Evolutionary conservation across 257 asterid species (phyloP), one percentile per base, ranked within the genome.

Genomic region (Catharanthus roseus): DNA sequence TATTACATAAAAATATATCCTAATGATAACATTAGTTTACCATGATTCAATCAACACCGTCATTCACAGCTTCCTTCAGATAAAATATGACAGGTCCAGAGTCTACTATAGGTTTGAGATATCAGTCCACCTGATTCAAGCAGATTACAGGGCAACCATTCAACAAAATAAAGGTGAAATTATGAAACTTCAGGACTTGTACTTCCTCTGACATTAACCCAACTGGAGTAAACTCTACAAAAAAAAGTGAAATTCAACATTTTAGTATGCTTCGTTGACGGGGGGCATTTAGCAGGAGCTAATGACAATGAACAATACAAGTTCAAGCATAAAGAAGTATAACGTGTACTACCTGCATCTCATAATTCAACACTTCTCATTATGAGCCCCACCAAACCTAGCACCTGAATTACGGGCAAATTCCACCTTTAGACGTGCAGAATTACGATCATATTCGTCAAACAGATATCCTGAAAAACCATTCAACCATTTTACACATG

Each of bases 381-480:
- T 87, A 72, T 67, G 72, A 78, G 82, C 86, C 24, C 86, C 85
- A 72, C 88, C 88, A 67, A 88, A 80, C 85, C 92, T 79, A 51
- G 89, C 86, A 85, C 87, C 96, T 50, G 88, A 85, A 75, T 78
- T 45, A 75, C 88, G 89, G 61, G 92, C 86, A 51, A 85, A 89
- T 74, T 89, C 90, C 72, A 86, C 81, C 79, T 84, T 82, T 64
- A 89, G 72, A 60, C 68, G 58, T 69, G 75, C 81, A 0, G 92
- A 82, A 51, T 85, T 88, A 5, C 82, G 88, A 41, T 89, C 96
- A 64, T 80, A 86, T 76, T 85, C 87, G 16, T 89, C 92, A 34
- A 89, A 81, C 61, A 69, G 77, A 74, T 86, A 89, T 81, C 90
- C 92, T 89, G 96, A 89, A 86, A 85, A 39, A 10, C 10, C 69